Evolutionary conservation across 2,329 filamentous ascomycete species (phyloP), one percentile per base, ranked within the genome.

Genomic region (Hypoxylon sp.): DNA sequence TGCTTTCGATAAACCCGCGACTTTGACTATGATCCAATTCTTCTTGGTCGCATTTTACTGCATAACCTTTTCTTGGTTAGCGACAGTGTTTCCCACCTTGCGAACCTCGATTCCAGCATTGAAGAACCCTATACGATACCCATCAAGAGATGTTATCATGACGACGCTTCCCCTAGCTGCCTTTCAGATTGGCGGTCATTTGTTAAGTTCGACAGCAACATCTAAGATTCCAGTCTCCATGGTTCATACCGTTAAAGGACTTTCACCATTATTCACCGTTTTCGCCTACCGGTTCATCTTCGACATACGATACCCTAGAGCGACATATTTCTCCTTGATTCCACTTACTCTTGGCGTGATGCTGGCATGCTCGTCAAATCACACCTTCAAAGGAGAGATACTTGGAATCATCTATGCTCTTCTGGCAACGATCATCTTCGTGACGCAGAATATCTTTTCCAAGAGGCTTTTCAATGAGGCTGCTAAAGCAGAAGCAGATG

Each of bases 391-490:
- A 22, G 95, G 93, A 31, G 94, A 99, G 77, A 87, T 98, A 70
- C 87, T 96, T 57, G 96, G 96, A n/a, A 92, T 99, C 17, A 76
- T 95, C 10, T 95, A 94, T 76, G 94, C 96, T 3, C 91, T 99
- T 39, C 84, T 93, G 35, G 94, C 94, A n/a, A 94, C 96, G 6
- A 84, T 98, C 62, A 92, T 98, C 71, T 99, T 99, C 77, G 96
- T 99, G 37, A 96, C 94, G 0, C 96, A 99, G 78, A 99, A 99
- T 78, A 99, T 99, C 63, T 97, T 98, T 73, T 98, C 95, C 19
- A 99, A 99, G 81, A 93, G 94, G 72, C 89, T 99, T 9, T 99
- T 99, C 85, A 99, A 98, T 79, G 94, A 98, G 78, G 94, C 93
- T 5, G 91, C 94, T 5, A 90, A 90, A 65, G 92, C 93, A 1